Percentiles rank a stretch among this genome's conserved stretches.
phyloP scores from a whole-genome alignment of 768 basidiomycete genomes.

The Suillus paluster region DNA sequence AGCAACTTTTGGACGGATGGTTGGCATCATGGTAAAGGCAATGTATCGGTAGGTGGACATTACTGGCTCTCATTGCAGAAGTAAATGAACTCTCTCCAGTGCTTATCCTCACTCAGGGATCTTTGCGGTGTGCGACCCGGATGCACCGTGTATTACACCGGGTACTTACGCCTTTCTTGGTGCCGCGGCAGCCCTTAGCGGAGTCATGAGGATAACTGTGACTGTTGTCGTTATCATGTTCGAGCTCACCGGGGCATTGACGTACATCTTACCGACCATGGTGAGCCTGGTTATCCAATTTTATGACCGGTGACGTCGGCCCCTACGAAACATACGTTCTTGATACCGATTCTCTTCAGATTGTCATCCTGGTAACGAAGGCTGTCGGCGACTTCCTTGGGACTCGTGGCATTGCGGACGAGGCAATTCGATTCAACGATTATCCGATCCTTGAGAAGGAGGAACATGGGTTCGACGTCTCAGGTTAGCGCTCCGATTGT shows the following conservation, averaged over 20 bases:
- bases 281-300: constrained; percentile 45
- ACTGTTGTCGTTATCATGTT: constrained; percentile 99
- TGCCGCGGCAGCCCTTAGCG: constrained; percentile 94
- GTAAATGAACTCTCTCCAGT: constrained; percentile 43
- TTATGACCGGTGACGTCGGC: not conserved
- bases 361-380: constrained; percentile 94
- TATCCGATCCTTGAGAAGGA: constrained; percentile 97
- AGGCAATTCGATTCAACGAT: constrained; percentile 96
- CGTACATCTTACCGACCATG: constrained; percentile 98
- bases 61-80: not conserved
- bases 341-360: constrained; percentile 52
- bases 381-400: constrained; percentile 96
- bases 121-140: constrained; percentile 89
- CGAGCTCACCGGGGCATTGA: constrained; percentile 95
- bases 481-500: constrained; percentile 57
- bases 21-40: constrained; percentile 95
- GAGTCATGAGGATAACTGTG: constrained; percentile 96
- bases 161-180: constrained; percentile 98
- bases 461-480: constrained; percentile 88
- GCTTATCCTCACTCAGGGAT: constrained; percentile 84
- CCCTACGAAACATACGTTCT: constrained; percentile 7
- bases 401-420: constrained; percentile 93
- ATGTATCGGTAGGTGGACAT: constrained; percentile 68
- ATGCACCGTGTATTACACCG: constrained; percentile 96
- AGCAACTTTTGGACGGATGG: constrained; percentile 95